phyloP scores from a whole-genome alignment of 1,139 yeast species.

The Komagataea norvegica region DNA sequence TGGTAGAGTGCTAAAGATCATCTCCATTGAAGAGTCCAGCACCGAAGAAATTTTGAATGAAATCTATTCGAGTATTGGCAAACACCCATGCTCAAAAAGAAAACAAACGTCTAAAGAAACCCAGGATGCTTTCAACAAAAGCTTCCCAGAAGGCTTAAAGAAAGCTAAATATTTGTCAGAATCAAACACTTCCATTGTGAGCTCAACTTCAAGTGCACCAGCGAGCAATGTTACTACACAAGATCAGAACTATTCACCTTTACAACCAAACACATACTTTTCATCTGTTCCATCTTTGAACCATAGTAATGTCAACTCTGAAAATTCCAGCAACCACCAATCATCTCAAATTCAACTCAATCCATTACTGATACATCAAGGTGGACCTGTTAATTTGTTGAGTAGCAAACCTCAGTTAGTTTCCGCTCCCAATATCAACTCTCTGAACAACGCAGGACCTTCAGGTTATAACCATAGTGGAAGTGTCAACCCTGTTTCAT shows the following conservation, averaged over 20 bases:
- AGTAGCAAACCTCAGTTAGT: background rate
- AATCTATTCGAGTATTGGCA: slow-evolving; percentile 20
- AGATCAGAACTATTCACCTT: slow-evolving; percentile 6
- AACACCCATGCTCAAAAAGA: slow-evolving; percentile 24
- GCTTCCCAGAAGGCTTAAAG: background rate
- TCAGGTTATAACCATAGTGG: too few relatives aligned
- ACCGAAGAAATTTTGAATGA: slow-evolving; percentile 22
- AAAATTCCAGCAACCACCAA: background rate
- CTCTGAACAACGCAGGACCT: background rate
- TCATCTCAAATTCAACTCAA: background rate
- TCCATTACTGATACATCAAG: slow-evolving; percentile 1
- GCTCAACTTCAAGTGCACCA: too few relatives aligned
- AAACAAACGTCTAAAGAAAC: slow-evolving; percentile 19
- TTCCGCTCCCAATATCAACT: background rate
- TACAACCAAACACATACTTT: slow-evolving; percentile 9
- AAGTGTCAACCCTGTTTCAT: too few relatives aligned
- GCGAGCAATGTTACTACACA: background rate
- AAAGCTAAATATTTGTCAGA: background rate
- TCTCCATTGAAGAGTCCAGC: slow-evolving; percentile 17
- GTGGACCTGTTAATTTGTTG: slow-evolving; percentile 8
- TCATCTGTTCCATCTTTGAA: slow-evolving; percentile 2
- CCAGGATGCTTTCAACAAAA: slow-evolving; percentile 8
- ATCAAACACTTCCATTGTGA: too few relatives aligned
- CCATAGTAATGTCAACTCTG: slow-evolving; percentile 1
- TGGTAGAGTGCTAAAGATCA: slow-evolving; percentile 24